Evolutionary conservation across 2,329 filamentous ascomycete species (phyloP).

Genomic region (Paracamarosporium sp.): DNA sequence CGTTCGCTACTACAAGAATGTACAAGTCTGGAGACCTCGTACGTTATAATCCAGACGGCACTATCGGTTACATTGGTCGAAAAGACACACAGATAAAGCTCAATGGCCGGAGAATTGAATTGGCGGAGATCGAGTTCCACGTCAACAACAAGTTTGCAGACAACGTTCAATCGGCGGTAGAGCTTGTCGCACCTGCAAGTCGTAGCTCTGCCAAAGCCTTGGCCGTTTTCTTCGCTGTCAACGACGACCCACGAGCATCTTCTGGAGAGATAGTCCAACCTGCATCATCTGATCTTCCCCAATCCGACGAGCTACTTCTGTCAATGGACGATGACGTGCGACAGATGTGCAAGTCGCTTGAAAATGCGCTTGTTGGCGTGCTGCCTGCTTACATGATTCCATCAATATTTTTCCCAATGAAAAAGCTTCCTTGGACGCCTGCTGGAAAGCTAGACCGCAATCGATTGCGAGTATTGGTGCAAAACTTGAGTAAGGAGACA

Average conservation of each 20-base stretch:
- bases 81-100: conserved; percentile 39
- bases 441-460: conserved; percentile 43
- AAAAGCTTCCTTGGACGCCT: conserved; percentile 39
- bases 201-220: conserved; percentile 37
- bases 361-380: conserved; percentile 35
- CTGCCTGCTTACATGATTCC: conserved; percentile 46
- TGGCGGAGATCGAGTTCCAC: conserved; percentile 39
- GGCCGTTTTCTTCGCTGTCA: conserved; percentile 38
- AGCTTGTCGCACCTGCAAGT: conserved; percentile 38
- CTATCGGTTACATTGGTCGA: conserved; percentile 30
- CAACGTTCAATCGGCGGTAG: conserved; percentile 39
- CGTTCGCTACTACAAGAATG: conserved; percentile 21
- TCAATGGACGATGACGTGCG: conserved; percentile 32
- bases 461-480: conserved; percentile 31
- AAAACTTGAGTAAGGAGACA: conserved; percentile 35
- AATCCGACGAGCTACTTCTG: conserved; percentile 36
- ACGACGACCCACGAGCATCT: conserved; percentile 15
- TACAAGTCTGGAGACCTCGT: conserved; percentile 34
- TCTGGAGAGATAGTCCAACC: conserved; percentile 20
- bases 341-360: conserved; percentile 36
- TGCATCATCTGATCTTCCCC: conserved; percentile 23
- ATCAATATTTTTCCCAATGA: conserved; percentile 39
- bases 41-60: conserved; percentile 28
- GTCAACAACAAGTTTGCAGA: conserved; percentile 42
- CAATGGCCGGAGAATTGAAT: conserved; percentile 28